A percentile compares a stretch with the other conserved stretches of the same genome.
Evolutionary conservation across 257 asterid genomes (phyloP).

Genomic region (Fraxinus pennsylvanica): DNA sequence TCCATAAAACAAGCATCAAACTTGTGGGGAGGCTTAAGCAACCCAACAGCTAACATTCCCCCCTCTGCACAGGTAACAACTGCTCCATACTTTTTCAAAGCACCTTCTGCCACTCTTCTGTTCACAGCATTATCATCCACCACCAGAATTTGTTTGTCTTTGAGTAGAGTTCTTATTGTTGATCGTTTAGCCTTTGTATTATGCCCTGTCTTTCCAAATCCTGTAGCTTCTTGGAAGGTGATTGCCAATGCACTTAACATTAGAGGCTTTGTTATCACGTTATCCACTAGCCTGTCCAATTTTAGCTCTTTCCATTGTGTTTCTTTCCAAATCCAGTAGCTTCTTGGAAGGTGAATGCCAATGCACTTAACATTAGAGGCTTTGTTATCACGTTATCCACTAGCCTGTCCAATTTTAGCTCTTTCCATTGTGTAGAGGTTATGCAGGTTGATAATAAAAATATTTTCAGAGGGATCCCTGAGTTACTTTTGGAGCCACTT

Average conservation of each 20-base stretch:
- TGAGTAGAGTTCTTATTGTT: slow-evolving; percentile 48
- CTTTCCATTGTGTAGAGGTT: slow-evolving; percentile 37
- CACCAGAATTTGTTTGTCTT: slow-evolving; percentile 56
- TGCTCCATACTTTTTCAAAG: slow-evolving; percentile 68
- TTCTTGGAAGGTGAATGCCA: slow-evolving; percentile 52
- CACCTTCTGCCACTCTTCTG: slow-evolving; percentile 76
- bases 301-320: slow-evolving; percentile 42
- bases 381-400: slow-evolving; percentile 52
- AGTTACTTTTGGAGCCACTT: slow-evolving; percentile 22
- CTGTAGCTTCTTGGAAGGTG: slow-evolving; percentile 56
- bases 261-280: slow-evolving; percentile 57
- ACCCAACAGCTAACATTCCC: slow-evolving; percentile 56
- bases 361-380: slow-evolving; percentile 61
- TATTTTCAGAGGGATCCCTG: slow-evolving; percentile 42
- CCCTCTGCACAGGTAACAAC: slow-evolving; percentile 64
- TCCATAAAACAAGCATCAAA: slow-evolving; percentile 88
- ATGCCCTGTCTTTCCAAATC: slow-evolving; percentile 38
- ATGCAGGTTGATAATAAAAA: slow-evolving; percentile 44
- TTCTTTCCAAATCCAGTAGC: slow-evolving; percentile 45
- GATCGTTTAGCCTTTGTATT: slow-evolving; percentile 37
- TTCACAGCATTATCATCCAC: slow-evolving; percentile 76
- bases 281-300: slow-evolving; percentile 49
- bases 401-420: slow-evolving; percentile 48
- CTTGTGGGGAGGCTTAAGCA: slow-evolving; percentile 65
- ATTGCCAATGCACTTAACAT: slow-evolving; percentile 51